These are phyloP conservation scores for Bondarzewia mesenterica DNA, from an alignment of 1,284 basidiomycete genomes.

Conservation along the genomic window DNA sequence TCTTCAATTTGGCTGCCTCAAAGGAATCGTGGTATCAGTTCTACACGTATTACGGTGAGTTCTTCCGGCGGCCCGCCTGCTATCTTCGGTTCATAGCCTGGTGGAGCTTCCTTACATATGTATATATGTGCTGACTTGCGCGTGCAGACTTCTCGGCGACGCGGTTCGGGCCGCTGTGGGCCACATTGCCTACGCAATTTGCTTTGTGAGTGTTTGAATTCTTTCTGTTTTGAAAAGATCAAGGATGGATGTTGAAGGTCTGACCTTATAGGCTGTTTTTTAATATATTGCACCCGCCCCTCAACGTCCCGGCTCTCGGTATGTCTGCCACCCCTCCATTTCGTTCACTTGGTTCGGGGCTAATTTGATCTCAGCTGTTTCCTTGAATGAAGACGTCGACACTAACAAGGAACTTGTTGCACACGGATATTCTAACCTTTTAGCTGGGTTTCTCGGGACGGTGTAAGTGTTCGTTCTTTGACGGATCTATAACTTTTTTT, in stretches of 20 bases:
- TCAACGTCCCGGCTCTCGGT: constrained; percentile 91
- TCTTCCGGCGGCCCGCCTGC: neutral
- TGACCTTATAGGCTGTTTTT: constrained; percentile 63
- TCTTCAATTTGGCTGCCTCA: constrained; percentile 74
- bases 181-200: constrained; percentile 75
- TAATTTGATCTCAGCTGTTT: constrained; percentile 53
- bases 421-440: constrained; percentile 88
- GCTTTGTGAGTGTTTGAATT: constrained; percentile 56
- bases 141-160: constrained; percentile 53
- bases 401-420: constrained; percentile 91
- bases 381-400: constrained; percentile 84
- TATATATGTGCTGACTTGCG: too few species aligned
- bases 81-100: neutral
- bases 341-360: neutral
- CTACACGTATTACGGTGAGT: constrained; percentile 69
- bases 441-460: constrained; percentile 75
- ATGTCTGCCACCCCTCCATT: constrained; percentile 11
- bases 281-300: constrained; percentile 89
- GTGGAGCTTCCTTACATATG: too few species aligned
- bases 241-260: neutral
- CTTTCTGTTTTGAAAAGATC: too few species aligned
- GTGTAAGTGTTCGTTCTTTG: constrained; percentile 42
- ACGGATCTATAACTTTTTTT: neutral
- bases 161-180: constrained; percentile 59
- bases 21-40: constrained; percentile 77